A percentile compares a stretch with the other conserved stretches of the same genome.
Evolutionary conservation across 495 filamentous ascomycete species (phyloP).

Genomic region (Cladorrhinum samala): DNA sequence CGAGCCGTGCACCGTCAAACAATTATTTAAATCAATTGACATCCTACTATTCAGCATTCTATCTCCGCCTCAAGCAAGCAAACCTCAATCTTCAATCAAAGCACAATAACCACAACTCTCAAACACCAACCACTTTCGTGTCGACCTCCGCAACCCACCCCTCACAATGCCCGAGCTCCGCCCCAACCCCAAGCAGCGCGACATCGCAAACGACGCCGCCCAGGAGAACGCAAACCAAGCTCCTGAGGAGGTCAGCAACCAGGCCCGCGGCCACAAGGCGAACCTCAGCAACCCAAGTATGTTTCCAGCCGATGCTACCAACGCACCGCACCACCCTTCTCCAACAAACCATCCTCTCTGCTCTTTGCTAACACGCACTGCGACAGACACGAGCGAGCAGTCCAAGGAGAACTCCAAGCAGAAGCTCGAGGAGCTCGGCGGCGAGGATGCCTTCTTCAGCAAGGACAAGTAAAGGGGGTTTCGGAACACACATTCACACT

Average conservation of each 20-base stretch:
- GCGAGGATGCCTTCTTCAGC: constrained; percentile 19
- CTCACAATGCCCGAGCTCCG: constrained; percentile 16
- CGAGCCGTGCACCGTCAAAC: neutral
- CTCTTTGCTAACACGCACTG: neutral
- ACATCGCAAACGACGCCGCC: constrained; percentile 13
- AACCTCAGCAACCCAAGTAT: constrained; percentile 11
- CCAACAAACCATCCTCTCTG: neutral
- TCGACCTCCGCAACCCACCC: no score
- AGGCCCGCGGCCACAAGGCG: constrained; percentile 10
- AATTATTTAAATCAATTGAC: neutral
- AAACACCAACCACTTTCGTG: neutral
- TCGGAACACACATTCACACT: no score
- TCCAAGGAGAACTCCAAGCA: constrained; percentile 16
- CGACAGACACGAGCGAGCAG: constrained; percentile 17
- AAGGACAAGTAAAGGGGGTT: constrained; percentile 12
- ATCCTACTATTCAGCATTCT: neutral
- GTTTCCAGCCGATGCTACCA: no score
- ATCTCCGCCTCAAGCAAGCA: neutral
- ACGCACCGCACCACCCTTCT: no score
- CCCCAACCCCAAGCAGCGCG: constrained; percentile 6
- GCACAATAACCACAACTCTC: neutral
- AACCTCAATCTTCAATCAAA: neutral
- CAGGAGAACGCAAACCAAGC: constrained; percentile 6
- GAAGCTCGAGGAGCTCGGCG: constrained; percentile 15
- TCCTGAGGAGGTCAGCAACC: constrained; percentile 14